phyloP scores from a whole-genome alignment of 2,329 filamentous ascomycete species.

The Hawksworthiomyces lignivorus region DNA sequence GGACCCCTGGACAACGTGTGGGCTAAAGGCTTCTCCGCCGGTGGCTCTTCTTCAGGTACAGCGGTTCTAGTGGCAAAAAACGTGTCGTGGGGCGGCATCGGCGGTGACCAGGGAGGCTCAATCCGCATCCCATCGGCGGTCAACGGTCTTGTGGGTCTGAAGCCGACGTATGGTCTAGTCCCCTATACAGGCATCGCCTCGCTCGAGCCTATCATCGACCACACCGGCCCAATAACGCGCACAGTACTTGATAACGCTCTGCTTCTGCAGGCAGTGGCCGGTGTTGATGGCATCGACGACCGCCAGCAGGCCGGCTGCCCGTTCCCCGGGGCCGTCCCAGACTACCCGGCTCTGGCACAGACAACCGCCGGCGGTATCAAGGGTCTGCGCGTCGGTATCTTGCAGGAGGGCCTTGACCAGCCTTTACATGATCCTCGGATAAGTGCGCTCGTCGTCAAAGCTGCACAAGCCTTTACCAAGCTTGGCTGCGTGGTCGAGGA shows the following conservation, averaged over 20 bases:
- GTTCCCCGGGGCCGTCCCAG: constrained; percentile 15
- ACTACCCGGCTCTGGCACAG: constrained; percentile 15
- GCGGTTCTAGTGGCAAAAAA: constrained; percentile 31
- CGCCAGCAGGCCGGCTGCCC: constrained; percentile 18
- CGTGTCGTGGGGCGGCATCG: constrained; percentile 17
- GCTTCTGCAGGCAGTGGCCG: constrained; percentile 24
- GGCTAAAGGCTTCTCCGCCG: constrained; percentile 63
- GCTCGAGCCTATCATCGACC: constrained; percentile 22
- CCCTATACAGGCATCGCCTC: constrained; percentile 25
- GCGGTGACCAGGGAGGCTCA: constrained; percentile 27
- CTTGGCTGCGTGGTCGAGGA: constrained; percentile 19
- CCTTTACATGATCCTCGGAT: constrained; percentile 13
- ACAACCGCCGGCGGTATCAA: constrained; percentile 18
- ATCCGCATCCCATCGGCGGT: constrained; percentile 24
- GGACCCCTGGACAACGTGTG: constrained; percentile 66
- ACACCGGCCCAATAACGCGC: constrained; percentile 22
- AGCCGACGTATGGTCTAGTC: constrained; percentile 25
- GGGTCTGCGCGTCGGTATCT: constrained; percentile 21
- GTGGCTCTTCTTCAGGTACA: constrained; percentile 66
- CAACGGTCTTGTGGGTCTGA: constrained; percentile 24
- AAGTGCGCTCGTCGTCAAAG: constrained; percentile 1
- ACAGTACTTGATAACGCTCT: constrained; percentile 21
- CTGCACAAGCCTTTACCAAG: constrained; percentile 17
- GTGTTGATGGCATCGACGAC: constrained; percentile 25
- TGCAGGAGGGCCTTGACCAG: constrained; percentile 20